Conservation (phyloP, 768 basidiomycete species). For the Tylopilus subfusipes region DNA sequence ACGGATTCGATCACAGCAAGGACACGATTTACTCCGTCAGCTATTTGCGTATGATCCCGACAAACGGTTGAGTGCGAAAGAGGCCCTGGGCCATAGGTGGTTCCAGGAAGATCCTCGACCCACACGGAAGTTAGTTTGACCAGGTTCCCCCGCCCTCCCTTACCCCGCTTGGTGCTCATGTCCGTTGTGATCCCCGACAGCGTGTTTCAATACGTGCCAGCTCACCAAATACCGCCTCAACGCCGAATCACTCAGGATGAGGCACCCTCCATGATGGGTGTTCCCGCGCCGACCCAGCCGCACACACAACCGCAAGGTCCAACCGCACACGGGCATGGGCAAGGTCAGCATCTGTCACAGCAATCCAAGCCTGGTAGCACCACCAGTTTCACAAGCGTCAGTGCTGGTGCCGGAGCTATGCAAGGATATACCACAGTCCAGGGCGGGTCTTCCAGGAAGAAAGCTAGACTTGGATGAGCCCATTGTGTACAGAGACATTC, state of each 20-base stretch:
- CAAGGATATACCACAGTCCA: conserved; percentile 30
- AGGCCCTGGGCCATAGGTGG: conserved; percentile 84
- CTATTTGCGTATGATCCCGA: conserved; percentile 92
- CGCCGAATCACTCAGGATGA: conserved; percentile 92
- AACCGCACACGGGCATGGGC: conserved; percentile 47
- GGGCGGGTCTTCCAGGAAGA: conserved; percentile 51
- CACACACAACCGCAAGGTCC: conserved; percentile 41
- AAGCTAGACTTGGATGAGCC: conserved; percentile 49
- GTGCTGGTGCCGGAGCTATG: conserved; percentile 46
- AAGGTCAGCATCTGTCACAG: conserved; percentile 38
- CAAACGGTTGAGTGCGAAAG: conserved; percentile 74
- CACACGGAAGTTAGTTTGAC: conserved; percentile 67
- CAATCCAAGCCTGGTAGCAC: conserved; percentile 55
- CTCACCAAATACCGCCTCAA: conserved; percentile 75
- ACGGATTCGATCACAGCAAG: conserved; percentile 56
- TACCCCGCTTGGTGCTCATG: conserved; percentile 4
- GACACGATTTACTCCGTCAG: conserved; percentile 79
- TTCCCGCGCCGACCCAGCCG: conserved; percentile 45
- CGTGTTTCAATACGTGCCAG: conserved; percentile 65
- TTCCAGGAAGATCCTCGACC: conserved; percentile 89
- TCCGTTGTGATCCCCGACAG: conserved; percentile 36
- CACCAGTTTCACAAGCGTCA: conserved; percentile 60
- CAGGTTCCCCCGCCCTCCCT: not conserved
- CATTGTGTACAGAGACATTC: not conserved
- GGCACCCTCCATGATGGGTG: conserved; percentile 79